These are phyloP conservation scores for Diaporthe capsici DNA, from an alignment of 2,329 filamentous ascomycete species.

Conservation along the genomic window DNA sequence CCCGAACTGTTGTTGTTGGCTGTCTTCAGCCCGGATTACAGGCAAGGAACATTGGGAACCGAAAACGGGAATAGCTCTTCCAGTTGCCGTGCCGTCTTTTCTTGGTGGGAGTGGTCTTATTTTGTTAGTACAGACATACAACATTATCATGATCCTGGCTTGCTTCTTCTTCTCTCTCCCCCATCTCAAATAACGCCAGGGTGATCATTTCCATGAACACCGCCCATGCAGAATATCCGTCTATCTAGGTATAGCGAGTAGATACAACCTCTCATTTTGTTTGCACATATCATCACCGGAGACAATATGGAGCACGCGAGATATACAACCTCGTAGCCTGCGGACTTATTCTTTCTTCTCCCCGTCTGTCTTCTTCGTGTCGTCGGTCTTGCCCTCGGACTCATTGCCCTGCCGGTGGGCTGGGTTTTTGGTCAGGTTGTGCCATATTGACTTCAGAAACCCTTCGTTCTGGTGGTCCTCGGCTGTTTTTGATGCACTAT, in stretches of 20 bases:
- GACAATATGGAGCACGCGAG: slow-evolving; percentile 17
- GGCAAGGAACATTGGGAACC: not conserved
- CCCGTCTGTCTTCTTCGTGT: slow-evolving; percentile 27
- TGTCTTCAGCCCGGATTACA: not conserved
- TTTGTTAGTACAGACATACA: slow-evolving; percentile 23
- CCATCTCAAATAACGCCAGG: slow-evolving; percentile 27
- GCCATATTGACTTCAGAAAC: slow-evolving; percentile 94
- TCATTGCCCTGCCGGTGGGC: slow-evolving; percentile 61
- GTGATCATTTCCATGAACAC: slow-evolving; percentile 35
- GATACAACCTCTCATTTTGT: slow-evolving; percentile 25
- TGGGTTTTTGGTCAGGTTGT: slow-evolving; percentile 86
- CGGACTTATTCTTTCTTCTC: slow-evolving; percentile 40
- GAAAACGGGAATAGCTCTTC: not conserved
- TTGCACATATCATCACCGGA: slow-evolving; percentile 26
- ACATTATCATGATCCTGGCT: slow-evolving; percentile 15
- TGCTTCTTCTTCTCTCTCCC: slow-evolving; percentile 10
- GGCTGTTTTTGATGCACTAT: slow-evolving; percentile 36
- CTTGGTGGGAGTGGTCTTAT: slow-evolving; percentile 38
- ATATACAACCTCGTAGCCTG: slow-evolving; percentile 17
- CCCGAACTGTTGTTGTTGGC: no score
- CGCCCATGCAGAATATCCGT: slow-evolving; percentile 37
- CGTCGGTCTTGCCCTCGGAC: slow-evolving; percentile 43
- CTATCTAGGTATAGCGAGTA: slow-evolving; percentile 38
- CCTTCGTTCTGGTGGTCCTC: slow-evolving; percentile 83
- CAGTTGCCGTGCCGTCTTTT: not conserved